Percentiles rank a stretch among this genome's conserved stretches.
Evolutionary conservation across 139 green algal genomes (phyloP).

Genomic region (Edaphochlamys debaryana): DNA sequence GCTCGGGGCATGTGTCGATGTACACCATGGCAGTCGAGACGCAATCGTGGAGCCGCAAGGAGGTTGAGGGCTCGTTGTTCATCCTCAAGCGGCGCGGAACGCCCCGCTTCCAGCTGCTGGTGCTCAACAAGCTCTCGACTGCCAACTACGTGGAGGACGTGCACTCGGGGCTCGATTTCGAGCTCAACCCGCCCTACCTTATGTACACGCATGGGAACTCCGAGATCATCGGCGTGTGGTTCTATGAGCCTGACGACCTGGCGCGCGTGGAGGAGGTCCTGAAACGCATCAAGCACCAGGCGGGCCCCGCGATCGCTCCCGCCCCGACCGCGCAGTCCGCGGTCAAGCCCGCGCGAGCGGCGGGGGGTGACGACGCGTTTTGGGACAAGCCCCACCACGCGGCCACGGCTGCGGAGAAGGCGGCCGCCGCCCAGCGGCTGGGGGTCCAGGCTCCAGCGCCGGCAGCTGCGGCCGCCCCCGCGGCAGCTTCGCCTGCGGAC

Average conservation of each 20-base stretch:
- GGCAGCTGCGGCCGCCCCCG: too few relatives aligned
- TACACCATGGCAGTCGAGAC: slow-evolving; percentile 79
- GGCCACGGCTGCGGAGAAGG: not conserved
- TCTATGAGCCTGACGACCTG: slow-evolving; percentile 86
- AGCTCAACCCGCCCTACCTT: slow-evolving; percentile 84
- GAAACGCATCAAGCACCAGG: slow-evolving; percentile 59
- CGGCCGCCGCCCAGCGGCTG: not conserved
- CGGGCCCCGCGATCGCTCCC: not conserved
- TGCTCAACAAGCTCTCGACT: slow-evolving; percentile 87
- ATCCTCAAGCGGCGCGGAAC: slow-evolving; percentile 76
- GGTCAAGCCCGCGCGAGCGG: not conserved
- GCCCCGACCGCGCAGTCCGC: not conserved
- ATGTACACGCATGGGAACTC: slow-evolving; percentile 82
- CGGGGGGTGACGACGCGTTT: slow-evolving; percentile 53
- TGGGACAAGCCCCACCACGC: slow-evolving; percentile 51
- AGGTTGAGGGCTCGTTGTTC: slow-evolving; percentile 93
- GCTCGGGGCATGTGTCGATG: slow-evolving; percentile 77
- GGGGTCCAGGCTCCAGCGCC: too few relatives aligned
- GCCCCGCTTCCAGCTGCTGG: slow-evolving; percentile 86
- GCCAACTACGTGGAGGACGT: slow-evolving; percentile 87
- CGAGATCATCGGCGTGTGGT: slow-evolving; percentile 93
- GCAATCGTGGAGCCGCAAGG: slow-evolving; percentile 81
- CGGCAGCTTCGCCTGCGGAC: not conserved
- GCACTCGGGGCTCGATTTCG: slow-evolving; percentile 73
- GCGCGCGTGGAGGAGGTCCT: slow-evolving; percentile 73